Conservation (phyloP, 257 asterid genomes). For the Dorcoceras hygrometricum region DNA sequence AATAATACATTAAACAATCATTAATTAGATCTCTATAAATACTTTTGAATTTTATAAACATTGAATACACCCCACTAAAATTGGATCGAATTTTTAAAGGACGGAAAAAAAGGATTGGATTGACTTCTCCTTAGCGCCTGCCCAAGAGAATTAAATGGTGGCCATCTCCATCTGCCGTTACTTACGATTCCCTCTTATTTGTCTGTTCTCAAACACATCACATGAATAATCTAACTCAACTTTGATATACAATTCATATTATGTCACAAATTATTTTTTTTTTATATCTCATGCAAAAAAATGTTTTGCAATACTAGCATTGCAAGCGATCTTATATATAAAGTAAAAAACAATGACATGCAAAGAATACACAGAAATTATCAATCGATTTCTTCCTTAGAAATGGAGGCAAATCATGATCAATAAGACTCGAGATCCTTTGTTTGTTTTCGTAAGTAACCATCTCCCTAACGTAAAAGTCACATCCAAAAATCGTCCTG, state of each 20-base stretch:
- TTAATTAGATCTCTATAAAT: too few species aligned
- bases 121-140: background rate
- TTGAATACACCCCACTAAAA: too few species aligned
- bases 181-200: background rate
- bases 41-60: too few species aligned
- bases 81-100: too few species aligned
- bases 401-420: background rate
- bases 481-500: slow-evolving; percentile 1
- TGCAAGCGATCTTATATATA: slow-evolving; percentile 13
- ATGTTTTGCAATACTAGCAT: slow-evolving; percentile 10
- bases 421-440: background rate
- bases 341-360: background rate
- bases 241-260: background rate
- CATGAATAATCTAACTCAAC: too few species aligned
- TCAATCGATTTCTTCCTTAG: slow-evolving; percentile 7
- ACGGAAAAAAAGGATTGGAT: background rate
- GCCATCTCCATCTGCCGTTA: background rate
- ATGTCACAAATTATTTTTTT: background rate
- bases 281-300: background rate
- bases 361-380: background rate
- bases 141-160: background rate
- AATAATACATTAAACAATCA: too few species aligned
- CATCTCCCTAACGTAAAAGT: background rate
- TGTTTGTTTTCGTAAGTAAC: background rate
- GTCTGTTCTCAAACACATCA: background rate